Evolutionary conservation across 805 yeast species (phyloP).

Genomic region (Blastobotrys muscicola): DNA sequence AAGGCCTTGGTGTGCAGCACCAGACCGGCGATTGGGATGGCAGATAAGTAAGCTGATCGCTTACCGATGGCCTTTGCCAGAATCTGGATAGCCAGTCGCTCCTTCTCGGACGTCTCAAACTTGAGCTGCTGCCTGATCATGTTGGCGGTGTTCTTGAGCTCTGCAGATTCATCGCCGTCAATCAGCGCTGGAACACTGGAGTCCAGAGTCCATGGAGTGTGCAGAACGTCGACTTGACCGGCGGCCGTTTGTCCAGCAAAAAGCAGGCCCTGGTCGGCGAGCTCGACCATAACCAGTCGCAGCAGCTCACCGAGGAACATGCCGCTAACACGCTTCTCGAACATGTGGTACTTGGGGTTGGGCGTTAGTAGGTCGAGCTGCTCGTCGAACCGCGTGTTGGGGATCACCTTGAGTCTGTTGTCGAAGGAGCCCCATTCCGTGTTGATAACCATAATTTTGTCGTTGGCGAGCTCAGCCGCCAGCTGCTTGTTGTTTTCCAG

Average conservation of each 20-base stretch:
- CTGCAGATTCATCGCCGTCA: constrained; percentile 74
- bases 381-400: constrained; percentile 68
- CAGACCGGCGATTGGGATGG: constrained; percentile 84
- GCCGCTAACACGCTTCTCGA: constrained; percentile 87
- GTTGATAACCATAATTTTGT: constrained; percentile 67
- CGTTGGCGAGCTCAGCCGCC: constrained; percentile 1
- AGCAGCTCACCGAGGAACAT: constrained; percentile 89
- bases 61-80: constrained; percentile 71
- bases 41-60: constrained; percentile 84
- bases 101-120: constrained; percentile 48
- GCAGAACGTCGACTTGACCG: constrained; percentile 24
- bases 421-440: constrained; percentile 99
- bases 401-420: constrained; percentile 65
- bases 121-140: constrained; percentile 46
- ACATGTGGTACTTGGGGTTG: constrained; percentile 81
- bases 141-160: constrained; percentile 30
- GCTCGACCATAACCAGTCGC: constrained; percentile 61
- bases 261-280: constrained; percentile 45
- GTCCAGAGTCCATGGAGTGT: constrained; percentile 69
- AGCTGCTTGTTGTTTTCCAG: constrained; percentile 25
- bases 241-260: constrained; percentile 31
- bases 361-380: constrained; percentile 63
- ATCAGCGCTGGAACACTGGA: constrained; percentile 80
- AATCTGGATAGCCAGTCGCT: constrained; percentile 63
- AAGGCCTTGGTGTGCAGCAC: constrained; percentile 58